Evolutionary conservation across 1,284 basidiomycete species (phyloP).

Genomic region (Boletus holoroseus): DNA sequence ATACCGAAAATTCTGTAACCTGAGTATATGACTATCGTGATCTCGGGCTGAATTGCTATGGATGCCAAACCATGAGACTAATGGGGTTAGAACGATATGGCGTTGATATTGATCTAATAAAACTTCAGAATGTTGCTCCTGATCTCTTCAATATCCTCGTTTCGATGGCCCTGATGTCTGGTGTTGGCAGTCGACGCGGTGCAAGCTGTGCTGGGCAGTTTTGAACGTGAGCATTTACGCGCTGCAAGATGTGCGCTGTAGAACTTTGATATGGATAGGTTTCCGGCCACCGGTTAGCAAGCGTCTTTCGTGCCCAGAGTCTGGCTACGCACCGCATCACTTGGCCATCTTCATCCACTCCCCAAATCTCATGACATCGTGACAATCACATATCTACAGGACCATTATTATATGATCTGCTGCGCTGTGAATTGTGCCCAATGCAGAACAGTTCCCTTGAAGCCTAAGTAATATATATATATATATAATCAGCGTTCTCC

Average conservation of each 20-base stretch:
- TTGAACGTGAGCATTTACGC: not conserved
- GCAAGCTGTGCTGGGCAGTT: not conserved
- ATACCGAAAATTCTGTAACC: not conserved
- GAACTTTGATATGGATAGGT: not conserved
- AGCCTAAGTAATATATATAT: constrained; percentile 18
- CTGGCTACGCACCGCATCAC: constrained; percentile 46
- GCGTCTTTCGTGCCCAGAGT: constrained; percentile 43
- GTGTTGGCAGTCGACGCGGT: not conserved
- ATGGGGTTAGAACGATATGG: not conserved
- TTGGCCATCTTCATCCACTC: constrained; percentile 54
- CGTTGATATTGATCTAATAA: not conserved
- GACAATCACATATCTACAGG: constrained; percentile 25
- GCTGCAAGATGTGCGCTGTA: not conserved
- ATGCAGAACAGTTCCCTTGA: constrained; percentile 49
- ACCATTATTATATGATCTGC: not conserved
- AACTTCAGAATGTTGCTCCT: not conserved
- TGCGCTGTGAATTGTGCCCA: constrained; percentile 45
- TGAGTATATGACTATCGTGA: not conserved
- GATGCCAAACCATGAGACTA: not conserved
- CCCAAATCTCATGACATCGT: constrained; percentile 50
- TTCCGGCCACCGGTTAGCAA: not conserved
- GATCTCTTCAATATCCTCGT: not conserved
- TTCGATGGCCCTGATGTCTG: not conserved
- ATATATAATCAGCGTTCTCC: constrained; percentile 28
- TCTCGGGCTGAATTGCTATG: not conserved